phyloP scores from a whole-genome alignment of 345 rosid species.

The Rhodomyrtus tomentosa region DNA sequence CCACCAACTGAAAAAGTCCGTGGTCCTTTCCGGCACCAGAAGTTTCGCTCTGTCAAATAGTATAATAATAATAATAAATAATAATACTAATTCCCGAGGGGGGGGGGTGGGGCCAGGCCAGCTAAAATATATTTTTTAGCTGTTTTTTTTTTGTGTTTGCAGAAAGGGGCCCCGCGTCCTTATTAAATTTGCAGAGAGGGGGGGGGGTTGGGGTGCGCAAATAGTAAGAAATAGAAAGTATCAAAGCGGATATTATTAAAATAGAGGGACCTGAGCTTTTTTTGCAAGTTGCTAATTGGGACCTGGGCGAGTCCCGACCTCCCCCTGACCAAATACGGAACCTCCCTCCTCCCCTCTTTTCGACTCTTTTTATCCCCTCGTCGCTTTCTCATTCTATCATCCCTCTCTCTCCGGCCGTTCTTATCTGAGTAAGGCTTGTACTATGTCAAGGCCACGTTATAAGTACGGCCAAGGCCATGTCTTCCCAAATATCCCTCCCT shows the following conservation, averaged over 20 bases:
- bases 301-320: neutral
- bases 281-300: neutral
- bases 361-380: neutral
- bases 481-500: neutral
- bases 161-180: neutral
- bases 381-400: neutral
- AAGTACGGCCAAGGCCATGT: constrained; percentile 31
- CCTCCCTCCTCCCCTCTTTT: neutral
- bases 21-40: neutral
- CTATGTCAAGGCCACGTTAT: constrained; percentile 5
- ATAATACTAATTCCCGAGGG: too few species aligned
- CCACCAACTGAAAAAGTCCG: neutral
- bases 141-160: neutral
- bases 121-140: too few species aligned
- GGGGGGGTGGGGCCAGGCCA: neutral
- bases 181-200: neutral
- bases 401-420: constrained; percentile 4
- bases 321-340: too few species aligned
- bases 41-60: neutral
- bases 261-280: neutral
- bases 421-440: constrained; percentile 29
- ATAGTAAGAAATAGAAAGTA: too few species aligned
- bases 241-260: too few species aligned
- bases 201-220: too few species aligned
- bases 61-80: too few species aligned